phyloP scores from a whole-genome alignment of 2,329 filamentous ascomycete genomes.

The Talaromyces sp. region DNA sequence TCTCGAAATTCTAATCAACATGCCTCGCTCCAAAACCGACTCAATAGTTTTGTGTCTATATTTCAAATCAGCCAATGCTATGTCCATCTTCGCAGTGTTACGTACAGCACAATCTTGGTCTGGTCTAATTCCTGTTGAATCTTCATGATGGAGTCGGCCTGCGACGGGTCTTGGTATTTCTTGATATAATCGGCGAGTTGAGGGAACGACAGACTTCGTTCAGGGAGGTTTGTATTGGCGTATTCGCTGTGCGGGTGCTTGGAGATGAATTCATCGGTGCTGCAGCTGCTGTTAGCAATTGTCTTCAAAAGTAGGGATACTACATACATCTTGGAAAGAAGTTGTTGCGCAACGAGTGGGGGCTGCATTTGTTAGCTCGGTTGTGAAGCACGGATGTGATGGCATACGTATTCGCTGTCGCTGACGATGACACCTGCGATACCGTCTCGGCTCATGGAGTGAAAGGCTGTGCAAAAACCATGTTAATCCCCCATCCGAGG shows the following conservation, averaged over 20 bases:
- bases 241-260: slow-evolving; percentile 71
- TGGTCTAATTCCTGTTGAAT: slow-evolving; percentile 97
- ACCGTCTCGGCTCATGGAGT: slow-evolving; percentile 70
- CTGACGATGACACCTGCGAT: slow-evolving; percentile 75
- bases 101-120: slow-evolving; percentile 81
- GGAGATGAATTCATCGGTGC: slow-evolving; percentile 76
- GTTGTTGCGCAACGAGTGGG: slow-evolving; percentile 65
- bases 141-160: slow-evolving; percentile 90
- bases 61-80: background rate
- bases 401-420: slow-evolving; percentile 62
- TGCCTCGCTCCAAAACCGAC: slow-evolving; percentile 65
- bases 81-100: background rate
- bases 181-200: slow-evolving; percentile 75
- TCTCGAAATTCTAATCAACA: background rate
- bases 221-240: slow-evolving; percentile 52
- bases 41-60: slow-evolving; percentile 79
- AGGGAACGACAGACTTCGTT: slow-evolving; percentile 60
- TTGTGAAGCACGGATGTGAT: background rate
- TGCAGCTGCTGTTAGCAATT: slow-evolving; percentile 44
- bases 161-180: slow-evolving; percentile 80
- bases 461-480: slow-evolving; percentile 54
- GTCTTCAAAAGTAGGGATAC: background rate
- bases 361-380: slow-evolving; percentile 13
- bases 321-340: slow-evolving; percentile 65
- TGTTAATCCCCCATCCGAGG: no score